A percentile compares a stretch with the other conserved stretches of the same genome.
These are phyloP conservation scores for Eutrema yunnanense DNA, from an alignment of 345 rosid species.

Conservation along the genomic window DNA sequence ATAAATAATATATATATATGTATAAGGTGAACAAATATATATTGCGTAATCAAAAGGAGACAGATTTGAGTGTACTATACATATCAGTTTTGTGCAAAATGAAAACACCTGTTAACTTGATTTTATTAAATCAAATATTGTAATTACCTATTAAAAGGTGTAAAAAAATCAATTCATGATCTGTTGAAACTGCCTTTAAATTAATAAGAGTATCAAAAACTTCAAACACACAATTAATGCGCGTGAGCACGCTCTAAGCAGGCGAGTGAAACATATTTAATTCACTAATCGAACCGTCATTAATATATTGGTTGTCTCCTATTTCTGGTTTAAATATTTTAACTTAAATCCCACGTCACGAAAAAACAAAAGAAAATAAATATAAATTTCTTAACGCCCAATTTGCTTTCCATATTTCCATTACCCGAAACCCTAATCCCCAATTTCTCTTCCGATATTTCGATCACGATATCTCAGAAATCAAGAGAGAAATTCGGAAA, in stretches of 20 bases:
- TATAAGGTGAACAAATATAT: neutral
- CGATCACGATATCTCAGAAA: constrained; percentile 20
- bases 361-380: neutral
- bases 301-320: constrained; percentile 16
- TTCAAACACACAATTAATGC: constrained; percentile 3
- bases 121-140: neutral
- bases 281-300: constrained; percentile 17
- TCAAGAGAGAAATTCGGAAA: neutral
- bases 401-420: constrained; percentile 1
- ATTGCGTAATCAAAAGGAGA: neutral
- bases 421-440: constrained; percentile 32
- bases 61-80: neutral
- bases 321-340: constrained; percentile 21
- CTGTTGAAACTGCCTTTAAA: neutral
- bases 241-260: constrained; percentile 13
- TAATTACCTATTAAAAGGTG: neutral
- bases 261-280: constrained; percentile 10
- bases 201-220: neutral
- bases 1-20: no score
- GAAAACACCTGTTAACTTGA: neutral
- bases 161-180: neutral
- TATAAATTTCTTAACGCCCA: constrained; percentile 23
- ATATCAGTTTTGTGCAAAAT: neutral
- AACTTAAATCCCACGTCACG: constrained; percentile 27
- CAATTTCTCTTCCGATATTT: constrained; percentile 21